Conservation (phyloP, 768 basidiomycete genomes). For the Pulveroboletus frians region DNA sequence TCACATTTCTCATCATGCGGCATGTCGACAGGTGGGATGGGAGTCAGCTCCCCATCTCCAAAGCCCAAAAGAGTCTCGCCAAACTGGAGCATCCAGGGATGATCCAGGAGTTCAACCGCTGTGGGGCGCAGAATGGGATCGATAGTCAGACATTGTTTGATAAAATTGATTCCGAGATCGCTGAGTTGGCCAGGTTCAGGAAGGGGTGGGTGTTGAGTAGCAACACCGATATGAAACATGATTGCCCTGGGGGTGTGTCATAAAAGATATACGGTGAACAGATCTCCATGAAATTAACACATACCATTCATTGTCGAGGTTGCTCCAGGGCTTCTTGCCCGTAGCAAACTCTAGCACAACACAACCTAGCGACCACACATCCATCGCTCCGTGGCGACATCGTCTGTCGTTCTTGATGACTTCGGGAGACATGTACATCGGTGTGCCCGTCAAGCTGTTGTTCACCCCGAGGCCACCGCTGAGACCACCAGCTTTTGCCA, state of each 20-base stretch:
- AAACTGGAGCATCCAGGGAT: conserved; percentile 87
- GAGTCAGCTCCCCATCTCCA: conserved; percentile 57
- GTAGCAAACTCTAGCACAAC: conserved; percentile 97
- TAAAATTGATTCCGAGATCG: conserved; percentile 86
- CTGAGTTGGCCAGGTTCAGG: conserved; percentile 90
- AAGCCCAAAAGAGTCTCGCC: conserved; percentile 64
- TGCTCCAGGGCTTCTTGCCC: conserved; percentile 97
- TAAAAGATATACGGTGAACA: neutral
- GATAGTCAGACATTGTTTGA: conserved; percentile 85
- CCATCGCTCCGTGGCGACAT: conserved; percentile 92
- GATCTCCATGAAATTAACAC: conserved; percentile 13
- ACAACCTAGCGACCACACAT: conserved; percentile 97
- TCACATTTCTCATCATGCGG: conserved; percentile 48
- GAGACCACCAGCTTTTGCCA: conserved; percentile 32
- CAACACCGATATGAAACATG: conserved; percentile 98
- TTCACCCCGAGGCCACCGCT: conserved; percentile 48
- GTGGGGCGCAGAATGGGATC: conserved; percentile 80
- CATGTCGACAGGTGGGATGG: conserved; percentile 42
- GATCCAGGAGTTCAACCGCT: conserved; percentile 77
- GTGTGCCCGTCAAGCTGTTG: conserved; percentile 92
- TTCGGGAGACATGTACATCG: conserved; percentile 99
- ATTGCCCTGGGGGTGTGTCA: conserved; percentile 69
- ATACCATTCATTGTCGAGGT: conserved; percentile 98
- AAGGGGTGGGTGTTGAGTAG: conserved; percentile 92
- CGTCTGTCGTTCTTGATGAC: conserved; percentile 91